Base-by-base conservation (phyloP, 768 basidiomycete genomes). In the Paxillus involutus region DNA sequence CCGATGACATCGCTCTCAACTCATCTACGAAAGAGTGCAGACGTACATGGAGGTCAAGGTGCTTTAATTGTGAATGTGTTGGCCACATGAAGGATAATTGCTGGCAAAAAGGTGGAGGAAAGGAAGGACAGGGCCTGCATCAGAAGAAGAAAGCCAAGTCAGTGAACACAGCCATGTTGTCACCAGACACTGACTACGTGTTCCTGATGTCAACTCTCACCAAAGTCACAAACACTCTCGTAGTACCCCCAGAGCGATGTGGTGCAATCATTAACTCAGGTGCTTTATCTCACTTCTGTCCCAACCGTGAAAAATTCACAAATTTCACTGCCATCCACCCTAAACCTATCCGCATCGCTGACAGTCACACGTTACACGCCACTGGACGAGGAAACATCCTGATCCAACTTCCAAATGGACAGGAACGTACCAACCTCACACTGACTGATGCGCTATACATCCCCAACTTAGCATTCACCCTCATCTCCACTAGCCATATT, bases 61-160 rank as follows among this genome's bases (percentile, higher is more conserved):
- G 16, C 7, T n/a, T 17, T 11, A 72, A 71, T 51, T 75, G 72
- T 57, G 57, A 51, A 50, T 46, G 32, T 36, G 3, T 21, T 40
- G 64, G 71, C 1, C 72, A 75, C 35, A 19, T 45, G 3, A 61
- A 62, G 16, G 51, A 54, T 16, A 47, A 70, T 12, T 75, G 74
- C 51, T 75, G 59, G 52, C 60, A 61, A 10, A 51, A 63, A 44
- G 73, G 73, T 10, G 70, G 75, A 29, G 71, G 73, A 41, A 69
- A 71, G 56, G 71, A 72, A 40, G 73, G 74, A 8, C 73, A 75
- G 63, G 57, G 69, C 6, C 71, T 64, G 0, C 56, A 63, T 9
- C 65, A 63, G 62, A 61, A 62, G 49, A 67, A 65, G 47, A 42
- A 12, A 1, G 19, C 47, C 4, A 3, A 26, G 13, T 43, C 29